Evolutionary conservation across 768 basidiomycete species (phyloP).

Genomic region (Sporobolomyces phaffii): DNA sequence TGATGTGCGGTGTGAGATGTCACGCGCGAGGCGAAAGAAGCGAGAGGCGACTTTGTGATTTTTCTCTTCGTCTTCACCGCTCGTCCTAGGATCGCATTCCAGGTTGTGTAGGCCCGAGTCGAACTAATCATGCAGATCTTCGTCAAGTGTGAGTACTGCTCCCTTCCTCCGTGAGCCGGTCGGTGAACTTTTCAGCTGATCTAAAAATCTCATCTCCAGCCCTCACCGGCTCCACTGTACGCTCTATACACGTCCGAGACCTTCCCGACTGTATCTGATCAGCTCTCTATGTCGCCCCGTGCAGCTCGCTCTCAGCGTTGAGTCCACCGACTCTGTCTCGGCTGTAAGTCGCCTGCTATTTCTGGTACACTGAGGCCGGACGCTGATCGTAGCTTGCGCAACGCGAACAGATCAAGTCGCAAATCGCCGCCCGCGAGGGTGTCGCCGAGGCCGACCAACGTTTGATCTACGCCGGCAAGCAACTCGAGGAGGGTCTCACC

Average conservation of each 20-base stretch:
- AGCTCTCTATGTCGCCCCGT: background rate
- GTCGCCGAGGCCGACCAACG: constrained; percentile 92
- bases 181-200: constrained; percentile 42
- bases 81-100: constrained; percentile 11
- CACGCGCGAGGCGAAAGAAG: too few relatives aligned
- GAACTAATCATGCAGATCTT: constrained; percentile 77
- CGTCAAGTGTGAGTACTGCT: constrained; percentile 53
- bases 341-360: constrained; percentile 63
- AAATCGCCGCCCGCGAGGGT: constrained; percentile 89
- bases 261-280: constrained; percentile 4
- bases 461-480: constrained; percentile 97
- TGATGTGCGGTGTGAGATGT: too few relatives aligned
- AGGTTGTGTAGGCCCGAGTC: constrained; percentile 4
- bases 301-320: constrained; percentile 76
- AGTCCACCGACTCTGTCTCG: constrained; percentile 85
- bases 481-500: constrained; percentile 97
- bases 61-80: constrained; percentile 1
- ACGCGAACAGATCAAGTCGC: constrained; percentile 68
- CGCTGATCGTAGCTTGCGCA: background rate
- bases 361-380: background rate
- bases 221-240: constrained; percentile 96
- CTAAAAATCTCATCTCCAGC: constrained; percentile 62
- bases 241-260: background rate
- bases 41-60: too few relatives aligned
- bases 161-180: background rate